Evolutionary conservation across 768 basidiomycete genomes (phyloP).

Genomic region (Collybia sp.): DNA sequence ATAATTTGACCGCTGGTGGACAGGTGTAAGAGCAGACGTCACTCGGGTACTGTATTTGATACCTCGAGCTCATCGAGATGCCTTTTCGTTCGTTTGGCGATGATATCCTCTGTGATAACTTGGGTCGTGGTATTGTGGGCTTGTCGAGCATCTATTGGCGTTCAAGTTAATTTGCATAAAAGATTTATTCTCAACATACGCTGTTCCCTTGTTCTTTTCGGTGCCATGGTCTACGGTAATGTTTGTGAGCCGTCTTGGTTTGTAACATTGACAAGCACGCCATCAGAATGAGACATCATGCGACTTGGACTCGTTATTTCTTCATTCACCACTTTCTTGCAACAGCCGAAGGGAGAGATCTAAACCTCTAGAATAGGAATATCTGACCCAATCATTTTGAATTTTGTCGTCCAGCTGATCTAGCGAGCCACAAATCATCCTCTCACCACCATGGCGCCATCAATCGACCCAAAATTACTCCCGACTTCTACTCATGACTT

Average conservation of each 20-base stretch:
- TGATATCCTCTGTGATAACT: constrained; percentile 53
- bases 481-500: constrained; percentile 44
- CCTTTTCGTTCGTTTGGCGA: constrained; percentile 70
- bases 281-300: too few species aligned
- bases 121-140: constrained; percentile 36
- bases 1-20: constrained; percentile 69
- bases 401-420: background rate
- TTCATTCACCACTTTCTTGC: too few species aligned
- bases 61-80: constrained; percentile 88
- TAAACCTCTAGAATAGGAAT: background rate
- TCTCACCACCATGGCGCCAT: constrained; percentile 25
- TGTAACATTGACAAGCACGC: too few species aligned
- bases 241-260: too few species aligned
- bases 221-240: constrained; percentile 31
- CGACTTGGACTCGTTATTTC: too few species aligned
- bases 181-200: constrained; percentile 27
- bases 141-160: constrained; percentile 40
- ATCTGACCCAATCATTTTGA: constrained; percentile 4
- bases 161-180: background rate
- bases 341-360: too few species aligned
- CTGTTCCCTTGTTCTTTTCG: constrained; percentile 44
- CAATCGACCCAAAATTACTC: constrained; percentile 30
- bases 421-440: constrained; percentile 2
- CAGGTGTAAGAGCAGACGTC: constrained; percentile 5
- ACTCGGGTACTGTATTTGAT: constrained; percentile 6